Evolutionary conservation across 2,329 filamentous ascomycete species (phyloP).

Genomic region (Epichloe hybrida): DNA sequence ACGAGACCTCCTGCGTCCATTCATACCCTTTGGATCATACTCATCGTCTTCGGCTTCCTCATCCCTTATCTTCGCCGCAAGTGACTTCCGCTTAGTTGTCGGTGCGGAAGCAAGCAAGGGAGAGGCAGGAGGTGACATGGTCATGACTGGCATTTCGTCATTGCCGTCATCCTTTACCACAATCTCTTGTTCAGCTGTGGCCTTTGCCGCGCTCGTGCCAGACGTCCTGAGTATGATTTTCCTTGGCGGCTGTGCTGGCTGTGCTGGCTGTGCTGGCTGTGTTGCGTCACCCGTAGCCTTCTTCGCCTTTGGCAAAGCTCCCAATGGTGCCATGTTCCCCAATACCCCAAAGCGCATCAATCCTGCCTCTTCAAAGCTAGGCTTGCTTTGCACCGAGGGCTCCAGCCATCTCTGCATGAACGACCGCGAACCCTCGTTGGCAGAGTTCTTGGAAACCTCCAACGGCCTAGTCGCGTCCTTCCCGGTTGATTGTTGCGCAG

Average conservation of each 20-base stretch:
- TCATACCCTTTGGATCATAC: slow-evolving; percentile 26
- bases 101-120: slow-evolving; percentile 12
- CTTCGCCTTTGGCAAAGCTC: slow-evolving; percentile 51
- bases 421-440: slow-evolving; percentile 26
- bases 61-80: slow-evolving; percentile 11
- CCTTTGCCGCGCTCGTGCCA: slow-evolving; percentile 15
- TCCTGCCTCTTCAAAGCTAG: slow-evolving; percentile 69
- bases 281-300: slow-evolving; percentile 18
- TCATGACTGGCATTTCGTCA: slow-evolving; percentile 9
- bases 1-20: slow-evolving; percentile 20
- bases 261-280: slow-evolving; percentile 5
- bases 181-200: slow-evolving; percentile 8
- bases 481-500: slow-evolving; percentile 23
- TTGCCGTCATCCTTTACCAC: slow-evolving; percentile 11
- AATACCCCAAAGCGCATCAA: slow-evolving; percentile 63
- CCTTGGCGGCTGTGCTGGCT: slow-evolving; percentile 16
- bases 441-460: slow-evolving; percentile 24
- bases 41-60: slow-evolving; percentile 29
- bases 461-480: slow-evolving; percentile 15
- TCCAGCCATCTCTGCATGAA: slow-evolving; percentile 47
- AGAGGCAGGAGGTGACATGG: slow-evolving; percentile 5
- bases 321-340: slow-evolving; percentile 72
- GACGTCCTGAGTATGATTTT: slow-evolving; percentile 34
- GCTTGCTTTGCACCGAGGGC: slow-evolving; percentile 41
- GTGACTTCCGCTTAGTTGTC: slow-evolving; percentile 10